Conservation (phyloP, 1,139 yeast species). For the Hansenula sp. region DNA sequence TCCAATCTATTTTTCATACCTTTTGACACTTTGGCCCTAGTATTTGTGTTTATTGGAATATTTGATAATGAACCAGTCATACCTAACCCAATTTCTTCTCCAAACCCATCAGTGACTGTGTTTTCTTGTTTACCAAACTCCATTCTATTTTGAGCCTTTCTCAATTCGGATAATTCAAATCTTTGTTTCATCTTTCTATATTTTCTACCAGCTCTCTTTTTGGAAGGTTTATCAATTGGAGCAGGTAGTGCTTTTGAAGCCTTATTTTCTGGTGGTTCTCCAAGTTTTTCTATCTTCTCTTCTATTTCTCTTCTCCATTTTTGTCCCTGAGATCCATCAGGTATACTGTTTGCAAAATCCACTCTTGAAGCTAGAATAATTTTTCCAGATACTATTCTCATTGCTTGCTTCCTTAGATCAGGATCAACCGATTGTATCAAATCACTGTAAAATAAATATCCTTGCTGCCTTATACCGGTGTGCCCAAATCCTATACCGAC, state of each 20-base stretch:
- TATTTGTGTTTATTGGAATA: slow-evolving; percentile 31
- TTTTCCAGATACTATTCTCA: slow-evolving; percentile 79
- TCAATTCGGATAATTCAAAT: slow-evolving; percentile 74
- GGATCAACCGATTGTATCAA: slow-evolving; percentile 49
- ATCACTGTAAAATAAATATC: slow-evolving; percentile 54
- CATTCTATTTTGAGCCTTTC: slow-evolving; percentile 81
- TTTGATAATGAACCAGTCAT: slow-evolving; percentile 42
- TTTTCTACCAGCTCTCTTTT: slow-evolving; percentile 83
- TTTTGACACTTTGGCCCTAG: slow-evolving; percentile 51
- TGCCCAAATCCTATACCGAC: slow-evolving; percentile 40
- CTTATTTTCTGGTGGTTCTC: slow-evolving; percentile 71
- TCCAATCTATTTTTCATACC: slow-evolving; percentile 43
- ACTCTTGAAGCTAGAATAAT: slow-evolving; percentile 79
- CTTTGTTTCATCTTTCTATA: slow-evolving; percentile 77
- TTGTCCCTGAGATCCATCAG: slow-evolving; percentile 53
- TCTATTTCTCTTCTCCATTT: slow-evolving; percentile 57
- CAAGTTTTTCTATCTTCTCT: slow-evolving; percentile 62
- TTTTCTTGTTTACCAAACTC: slow-evolving; percentile 75
- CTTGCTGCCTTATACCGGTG: slow-evolving; percentile 54
- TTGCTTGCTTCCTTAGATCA: slow-evolving; percentile 61
- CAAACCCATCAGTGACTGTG: slow-evolving; percentile 57
- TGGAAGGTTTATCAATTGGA: slow-evolving; percentile 74
- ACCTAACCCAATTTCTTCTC: slow-evolving; percentile 82
- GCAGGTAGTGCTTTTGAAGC: slow-evolving; percentile 76
- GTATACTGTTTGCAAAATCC: slow-evolving; percentile 44